Base-by-base conservation (phyloP, 192 early-diverging fungal species). In the Coemansia reversa region DNA sequence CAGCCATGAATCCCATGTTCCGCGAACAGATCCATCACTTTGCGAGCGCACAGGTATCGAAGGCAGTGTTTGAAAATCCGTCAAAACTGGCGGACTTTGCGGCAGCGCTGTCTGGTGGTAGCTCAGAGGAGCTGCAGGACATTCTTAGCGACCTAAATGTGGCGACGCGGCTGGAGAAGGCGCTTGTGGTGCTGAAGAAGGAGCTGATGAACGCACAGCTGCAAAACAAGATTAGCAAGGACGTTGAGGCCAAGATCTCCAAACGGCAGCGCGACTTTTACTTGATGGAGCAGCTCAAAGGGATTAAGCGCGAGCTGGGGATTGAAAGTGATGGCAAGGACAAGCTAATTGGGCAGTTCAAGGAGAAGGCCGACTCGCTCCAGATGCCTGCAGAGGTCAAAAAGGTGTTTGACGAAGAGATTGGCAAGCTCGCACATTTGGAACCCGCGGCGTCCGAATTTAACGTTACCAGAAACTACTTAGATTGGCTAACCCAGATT, bases 221-320 rank as follows among this genome's bases (percentile, higher is more conserved):
- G 65, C 95, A 98, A 71, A 93, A 93, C 73, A 95, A 99, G 76
- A 99, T 99, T 62, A 89, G 92, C 67, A 94, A 95, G 65, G 93
- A 97, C 67, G 97, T 99, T 18, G 97, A 99, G 74, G 90, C 91
- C 62, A 98, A 98, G 83, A 99, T 99, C 65, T 93, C 92, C 4
- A 89, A 95, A 64, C 86, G 95, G 24, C 94, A 99, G 83, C 93
- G 97, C 66, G 97, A 99, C 77, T 99, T 95, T 82, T 99, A 95
- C 62, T 75, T 99, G 75, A 97, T 97, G 94, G 97, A 99, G 82
- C 97, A 99, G 77, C 85, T 99, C 63, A 98, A 97, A 80, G 95
- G 95, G 1, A 99, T 99, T 76, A 99, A 99, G 78, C 96, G 96
- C 84, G 95, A 99, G 79, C 85, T 99, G 18, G 97, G 97, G 11